phyloP scores from a whole-genome alignment of 2,329 filamentous ascomycete genomes.

The Curvularia hawaiiensis region DNA sequence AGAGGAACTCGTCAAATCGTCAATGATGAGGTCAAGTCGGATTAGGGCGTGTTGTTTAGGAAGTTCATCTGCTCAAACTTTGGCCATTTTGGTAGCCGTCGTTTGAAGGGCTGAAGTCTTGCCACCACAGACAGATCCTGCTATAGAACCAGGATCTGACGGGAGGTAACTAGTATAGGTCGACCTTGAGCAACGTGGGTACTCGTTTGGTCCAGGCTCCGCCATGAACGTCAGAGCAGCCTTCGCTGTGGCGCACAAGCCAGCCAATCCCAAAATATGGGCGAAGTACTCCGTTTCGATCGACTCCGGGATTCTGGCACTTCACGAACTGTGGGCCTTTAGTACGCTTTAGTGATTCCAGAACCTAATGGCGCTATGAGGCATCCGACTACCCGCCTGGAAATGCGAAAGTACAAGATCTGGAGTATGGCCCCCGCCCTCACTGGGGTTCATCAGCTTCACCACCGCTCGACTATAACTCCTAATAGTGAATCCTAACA shows the following conservation, averaged over 20 bases:
- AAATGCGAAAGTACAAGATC: slow-evolving; percentile 8
- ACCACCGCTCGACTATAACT: slow-evolving; percentile 2
- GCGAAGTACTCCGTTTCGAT: slow-evolving; percentile 6
- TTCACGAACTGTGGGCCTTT: slow-evolving; percentile 9
- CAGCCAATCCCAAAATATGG: slow-evolving; percentile 6
- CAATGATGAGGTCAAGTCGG: neutral
- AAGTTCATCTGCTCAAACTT: neutral
- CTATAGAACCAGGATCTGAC: neutral
- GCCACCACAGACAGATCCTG: slow-evolving; percentile 4
- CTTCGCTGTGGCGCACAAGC: slow-evolving; percentile 11
- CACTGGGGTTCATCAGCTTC: slow-evolving; percentile 10
- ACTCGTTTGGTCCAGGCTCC: slow-evolving; percentile 8
- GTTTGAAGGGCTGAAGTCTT: neutral
- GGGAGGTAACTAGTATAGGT: slow-evolving; percentile 7
- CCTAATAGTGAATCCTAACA: neutral
- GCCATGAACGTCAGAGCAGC: slow-evolving; percentile 7
- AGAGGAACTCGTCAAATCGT: neutral
- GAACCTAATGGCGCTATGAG: slow-evolving; percentile 11
- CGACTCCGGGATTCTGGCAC: slow-evolving; percentile 10
- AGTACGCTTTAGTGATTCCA: slow-evolving; percentile 6
- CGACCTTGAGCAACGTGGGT: slow-evolving; percentile 1
- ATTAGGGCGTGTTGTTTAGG: neutral
- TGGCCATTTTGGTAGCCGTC: neutral
- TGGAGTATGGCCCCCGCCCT: slow-evolving; percentile 8
- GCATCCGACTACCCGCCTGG: slow-evolving; percentile 8